These are phyloP conservation scores for Fusarium robinianum DNA, from an alignment of 2,329 filamentous ascomycete genomes.

Conservation along the genomic window DNA sequence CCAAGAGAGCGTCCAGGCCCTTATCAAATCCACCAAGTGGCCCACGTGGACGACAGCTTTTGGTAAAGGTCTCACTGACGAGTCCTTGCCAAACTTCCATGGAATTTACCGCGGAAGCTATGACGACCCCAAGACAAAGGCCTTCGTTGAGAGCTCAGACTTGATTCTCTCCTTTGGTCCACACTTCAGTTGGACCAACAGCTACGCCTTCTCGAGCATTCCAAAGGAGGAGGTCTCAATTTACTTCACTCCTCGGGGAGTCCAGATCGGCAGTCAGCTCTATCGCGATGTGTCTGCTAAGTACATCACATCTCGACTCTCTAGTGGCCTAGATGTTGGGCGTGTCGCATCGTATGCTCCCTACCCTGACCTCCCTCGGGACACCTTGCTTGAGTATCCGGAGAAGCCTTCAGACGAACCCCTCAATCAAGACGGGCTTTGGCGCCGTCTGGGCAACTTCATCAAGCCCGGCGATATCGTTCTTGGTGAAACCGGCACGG, in stretches of 20 bases:
- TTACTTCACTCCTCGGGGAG: slow-evolving; percentile 40
- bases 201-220: slow-evolving; percentile 44
- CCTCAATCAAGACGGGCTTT: slow-evolving; percentile 56
- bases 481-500: slow-evolving; percentile 62
- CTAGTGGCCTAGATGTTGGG: slow-evolving; percentile 28
- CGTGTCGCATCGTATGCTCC: slow-evolving; percentile 31
- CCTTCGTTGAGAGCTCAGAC: slow-evolving; percentile 48
- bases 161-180: slow-evolving; percentile 53
- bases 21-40: slow-evolving; percentile 50
- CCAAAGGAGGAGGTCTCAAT: slow-evolving; percentile 42
- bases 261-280: slow-evolving; percentile 39
- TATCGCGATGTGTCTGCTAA: slow-evolving; percentile 38
- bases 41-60: slow-evolving; percentile 54
- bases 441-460: slow-evolving; percentile 51
- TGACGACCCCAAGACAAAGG: slow-evolving; percentile 38
- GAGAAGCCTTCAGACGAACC: slow-evolving; percentile 33
- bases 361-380: slow-evolving; percentile 37
- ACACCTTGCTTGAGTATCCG: slow-evolving; percentile 24
- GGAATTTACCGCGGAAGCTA: slow-evolving; percentile 54
- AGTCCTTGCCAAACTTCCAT: slow-evolving; percentile 52
- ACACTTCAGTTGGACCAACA: slow-evolving; percentile 51
- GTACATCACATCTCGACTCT: slow-evolving; percentile 28
- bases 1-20: slow-evolving; percentile 45
- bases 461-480: slow-evolving; percentile 58
- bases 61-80: slow-evolving; percentile 56